Evolutionary conservation across 768 basidiomycete genomes (phyloP).

Genomic region (Cystobasidium onofrii): DNA sequence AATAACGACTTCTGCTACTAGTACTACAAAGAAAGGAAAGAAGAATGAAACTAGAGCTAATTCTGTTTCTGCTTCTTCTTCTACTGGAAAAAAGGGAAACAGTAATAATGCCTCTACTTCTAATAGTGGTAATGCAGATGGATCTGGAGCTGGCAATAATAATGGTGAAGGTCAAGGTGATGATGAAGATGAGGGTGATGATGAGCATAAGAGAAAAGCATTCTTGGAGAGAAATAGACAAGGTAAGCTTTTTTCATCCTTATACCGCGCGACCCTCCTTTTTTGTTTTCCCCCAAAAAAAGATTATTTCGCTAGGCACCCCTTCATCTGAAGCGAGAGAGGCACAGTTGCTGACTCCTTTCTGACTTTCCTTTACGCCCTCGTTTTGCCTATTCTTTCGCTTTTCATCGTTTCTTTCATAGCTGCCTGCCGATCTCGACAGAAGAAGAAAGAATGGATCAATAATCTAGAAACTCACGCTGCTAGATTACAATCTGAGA

Average conservation of each 20-base stretch:
- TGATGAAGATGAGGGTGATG: constrained; percentile 17
- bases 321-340: too few species aligned
- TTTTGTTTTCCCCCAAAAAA: too few species aligned
- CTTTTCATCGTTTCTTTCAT: background rate
- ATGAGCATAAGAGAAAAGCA: constrained; percentile 20
- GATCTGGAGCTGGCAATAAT: background rate
- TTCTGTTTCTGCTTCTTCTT: background rate
- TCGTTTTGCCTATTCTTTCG: too few species aligned
- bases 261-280: too few species aligned
- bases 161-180: background rate
- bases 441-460: constrained; percentile 32
- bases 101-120: background rate
- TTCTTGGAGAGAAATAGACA: constrained; percentile 29
- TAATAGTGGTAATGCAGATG: background rate
- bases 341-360: too few species aligned
- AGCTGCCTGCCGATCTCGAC: constrained; percentile 28
- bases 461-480: constrained; percentile 24
- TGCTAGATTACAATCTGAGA: constrained; percentile 19
- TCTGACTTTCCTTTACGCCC: too few species aligned
- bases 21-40: constrained; percentile 1
- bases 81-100: background rate
- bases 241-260: background rate
- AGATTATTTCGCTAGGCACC: too few species aligned
- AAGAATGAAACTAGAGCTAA: background rate
- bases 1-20: background rate